Base-by-base conservation (phyloP, 306 rosid genomes). In the Rosa persica region DNA sequence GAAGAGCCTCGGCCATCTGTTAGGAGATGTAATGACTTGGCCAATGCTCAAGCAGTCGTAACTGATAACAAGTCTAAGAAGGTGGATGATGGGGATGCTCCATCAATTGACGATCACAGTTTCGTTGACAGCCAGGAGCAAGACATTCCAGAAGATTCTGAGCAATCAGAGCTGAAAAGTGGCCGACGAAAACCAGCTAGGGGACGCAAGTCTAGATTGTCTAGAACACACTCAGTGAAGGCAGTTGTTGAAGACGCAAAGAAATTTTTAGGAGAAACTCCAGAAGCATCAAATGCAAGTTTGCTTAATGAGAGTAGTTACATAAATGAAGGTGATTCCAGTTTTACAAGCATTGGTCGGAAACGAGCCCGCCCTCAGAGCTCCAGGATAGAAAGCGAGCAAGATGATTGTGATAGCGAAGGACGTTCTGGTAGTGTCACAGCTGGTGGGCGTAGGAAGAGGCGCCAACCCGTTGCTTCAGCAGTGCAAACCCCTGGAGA, bases 211-310 rank as follows among this genome's bases (percentile, higher is more conserved):
- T 76, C 94, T 67, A 88, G 89, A 84, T 74, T 92, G 76, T 75
- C 76, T 72, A 89, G 94, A 85, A 90, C 97, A 40, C 89, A 77
- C 73, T 85, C 97, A 12, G 90, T 88, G 83, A 90, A 89, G 88
- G 91, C 88, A 22, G 94, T 79, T 34, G 93, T 92, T 86, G 83
- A 89, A 89, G 95, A 89, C 81, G 97, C 97, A 42, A 89, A 87
- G 75, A 85, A 79, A 55, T 89, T 85, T 85, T 84, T 92, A 19
- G 92, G 92, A 67, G 85, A 87, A 79, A 38, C 88, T 69, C 78
- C 85, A 8, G 86, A 86, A 80, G 75, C 80, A 72, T 51, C 75
- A 6, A 76, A 79, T 86, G 85, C 68, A 55, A 75, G 78, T 74
- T 27, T 49, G 83, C 85, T 71, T 55, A 74, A 77, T 34, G 80